Base-by-base conservation (phyloP, 208 protist genomes). In the Wallacemonas rigidus region DNA sequence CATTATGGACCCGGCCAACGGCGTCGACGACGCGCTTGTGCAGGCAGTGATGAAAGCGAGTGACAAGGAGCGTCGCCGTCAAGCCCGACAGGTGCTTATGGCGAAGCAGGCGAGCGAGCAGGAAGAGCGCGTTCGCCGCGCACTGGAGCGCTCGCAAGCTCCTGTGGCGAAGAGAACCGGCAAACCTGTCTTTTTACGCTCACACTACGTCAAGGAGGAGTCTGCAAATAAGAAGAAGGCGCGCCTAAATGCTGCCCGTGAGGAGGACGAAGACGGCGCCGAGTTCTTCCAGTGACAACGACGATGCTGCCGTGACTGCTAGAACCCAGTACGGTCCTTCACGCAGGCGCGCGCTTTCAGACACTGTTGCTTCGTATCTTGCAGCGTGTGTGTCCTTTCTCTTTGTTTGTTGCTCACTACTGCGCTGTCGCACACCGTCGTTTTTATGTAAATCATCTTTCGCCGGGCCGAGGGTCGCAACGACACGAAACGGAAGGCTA, bases 161-260 rank as follows among this genome's bases (percentile, higher is more conserved):
- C 86, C 94, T 12, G 86, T 95, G 36, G 84, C 91, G 39, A 72
- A 83, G 68, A 79, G 73, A 44, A 78, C 77, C 0, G 92, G 92
- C 26, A 97, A 96, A 74, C 91, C 84, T 12, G 85, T 98, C 5
- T 85, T 96, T 63, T 89, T 79, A 61, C 86, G 94, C 47, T 98
- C 94, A 12, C 86, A 87, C 51, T 65, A 85, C 9, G 48, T 65
- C n/a, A 75, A 74, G 51, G 65, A 80, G 54, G 76, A 69, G 53
- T 60, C 82, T 15, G 58, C 79, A 9, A 83, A 77, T 41, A 70
- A 77, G 51, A 74, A 80, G 74, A 77, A 71, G 67, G 64, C 35
- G 48, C 45, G 80, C 48, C 69, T 71, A 65, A 76, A 74, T 44
- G 84, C 70, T 51, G 73, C 69, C 5, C 45, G 62, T 51, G 61